These are phyloP conservation scores for Paecilomyces dactylethromorphus DNA, from an alignment of 2,329 filamentous ascomycete genomes.

Conservation along the genomic window DNA sequence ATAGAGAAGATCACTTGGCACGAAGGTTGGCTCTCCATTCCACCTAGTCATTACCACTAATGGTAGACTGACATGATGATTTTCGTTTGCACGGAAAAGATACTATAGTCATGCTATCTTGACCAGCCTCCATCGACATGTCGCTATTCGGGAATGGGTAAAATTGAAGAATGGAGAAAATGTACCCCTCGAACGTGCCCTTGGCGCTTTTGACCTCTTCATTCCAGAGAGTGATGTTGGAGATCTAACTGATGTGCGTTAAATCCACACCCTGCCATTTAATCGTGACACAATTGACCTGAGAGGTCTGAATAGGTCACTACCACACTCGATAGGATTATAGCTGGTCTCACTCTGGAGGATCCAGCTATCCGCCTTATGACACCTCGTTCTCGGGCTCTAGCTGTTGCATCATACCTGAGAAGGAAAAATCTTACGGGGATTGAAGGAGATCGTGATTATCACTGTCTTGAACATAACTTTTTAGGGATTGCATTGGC, in stretches of 20 bases:
- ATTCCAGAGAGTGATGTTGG: conserved; percentile 64
- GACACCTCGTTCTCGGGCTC: conserved; percentile 61
- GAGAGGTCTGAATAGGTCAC: conserved; percentile 47
- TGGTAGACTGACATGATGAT: conserved; percentile 8
- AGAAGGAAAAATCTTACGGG: conserved; percentile 63
- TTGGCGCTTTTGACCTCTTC: conserved; percentile 87
- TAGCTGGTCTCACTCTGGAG: conserved; percentile 48
- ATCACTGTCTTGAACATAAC: conserved; percentile 77
- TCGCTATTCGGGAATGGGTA: conserved; percentile 73
- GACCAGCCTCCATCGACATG: conserved; percentile 70
- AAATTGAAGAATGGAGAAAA: conserved; percentile 46
- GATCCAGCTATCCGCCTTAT: conserved; percentile 49
- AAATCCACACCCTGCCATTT: neutral
- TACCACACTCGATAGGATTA: conserved; percentile 58
- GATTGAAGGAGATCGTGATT: conserved; percentile 60
- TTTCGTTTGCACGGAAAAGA: conserved; percentile 34
- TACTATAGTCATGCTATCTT: conserved; percentile 71
- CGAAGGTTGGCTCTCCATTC: conserved; percentile 43
- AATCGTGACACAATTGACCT: neutral
- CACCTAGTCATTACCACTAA: conserved; percentile 1
- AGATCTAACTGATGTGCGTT: conserved; percentile 65
- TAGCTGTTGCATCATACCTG: conserved; percentile 63
- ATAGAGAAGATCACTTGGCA: conserved; percentile 67
- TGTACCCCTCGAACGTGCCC: conserved; percentile 62
- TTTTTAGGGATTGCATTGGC: conserved; percentile 77